Evolutionary conservation across 1,284 basidiomycete genomes (phyloP).

Genomic region (Ceratobasidium sp.): DNA sequence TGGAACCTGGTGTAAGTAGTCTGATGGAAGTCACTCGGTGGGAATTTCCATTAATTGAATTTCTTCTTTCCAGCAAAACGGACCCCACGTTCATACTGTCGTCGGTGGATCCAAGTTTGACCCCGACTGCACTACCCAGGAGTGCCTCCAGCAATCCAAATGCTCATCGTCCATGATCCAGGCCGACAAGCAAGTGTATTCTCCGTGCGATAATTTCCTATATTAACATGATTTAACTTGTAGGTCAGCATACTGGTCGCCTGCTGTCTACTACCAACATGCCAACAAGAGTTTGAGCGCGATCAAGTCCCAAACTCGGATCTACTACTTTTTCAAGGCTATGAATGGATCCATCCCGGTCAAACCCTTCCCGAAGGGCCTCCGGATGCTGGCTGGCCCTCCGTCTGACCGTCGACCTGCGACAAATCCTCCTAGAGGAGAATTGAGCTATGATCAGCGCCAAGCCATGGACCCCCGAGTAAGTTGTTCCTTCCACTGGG

Average conservation of each 20-base stretch:
- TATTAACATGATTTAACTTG: not conserved
- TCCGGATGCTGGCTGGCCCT: slow-evolving; percentile 26
- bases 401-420: slow-evolving; percentile 2
- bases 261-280: slow-evolving; percentile 18
- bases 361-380: slow-evolving; percentile 25
- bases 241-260: slow-evolving; percentile 36
- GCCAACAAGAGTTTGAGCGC: slow-evolving; percentile 1
- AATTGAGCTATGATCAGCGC: slow-evolving; percentile 36
- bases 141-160: slow-evolving; percentile 10
- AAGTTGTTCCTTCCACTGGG: not conserved
- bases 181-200: slow-evolving; percentile 22
- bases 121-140: slow-evolving; percentile 16
- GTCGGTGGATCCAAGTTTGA: slow-evolving; percentile 27
- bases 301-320: slow-evolving; percentile 8
- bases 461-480: slow-evolving; percentile 43
- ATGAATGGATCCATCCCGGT: slow-evolving; percentile 33
- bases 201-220: not conserved
- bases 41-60: not conserved
- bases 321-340: slow-evolving; percentile 41
- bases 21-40: not conserved
- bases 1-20: slow-evolving; percentile 20
- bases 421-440: slow-evolving; percentile 12
- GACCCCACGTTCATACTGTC: slow-evolving; percentile 24
- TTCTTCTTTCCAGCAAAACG: slow-evolving; percentile 1
- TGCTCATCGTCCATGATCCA: slow-evolving; percentile 21